Evolutionary conservation across 495 filamentous ascomycete species (phyloP).

Genomic region (Podospora tetraspora): DNA sequence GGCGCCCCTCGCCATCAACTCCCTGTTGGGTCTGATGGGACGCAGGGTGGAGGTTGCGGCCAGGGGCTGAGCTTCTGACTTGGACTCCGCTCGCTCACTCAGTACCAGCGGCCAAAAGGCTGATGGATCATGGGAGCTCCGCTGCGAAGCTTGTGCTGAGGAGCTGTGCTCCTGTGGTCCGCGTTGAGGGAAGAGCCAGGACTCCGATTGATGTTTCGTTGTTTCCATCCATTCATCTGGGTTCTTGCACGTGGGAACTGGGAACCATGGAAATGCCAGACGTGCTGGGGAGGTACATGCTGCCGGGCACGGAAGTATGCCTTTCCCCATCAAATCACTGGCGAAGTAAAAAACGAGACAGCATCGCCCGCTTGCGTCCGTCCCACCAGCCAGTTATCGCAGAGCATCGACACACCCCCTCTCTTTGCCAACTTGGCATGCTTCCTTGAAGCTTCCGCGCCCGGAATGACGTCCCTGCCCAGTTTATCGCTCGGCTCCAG

Average conservation of each 20-base stretch:
- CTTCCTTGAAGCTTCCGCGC: not conserved
- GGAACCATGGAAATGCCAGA: no score
- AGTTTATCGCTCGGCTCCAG: not conserved
- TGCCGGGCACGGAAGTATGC: not conserved
- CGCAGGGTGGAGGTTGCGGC: not conserved
- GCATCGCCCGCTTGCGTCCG: not conserved
- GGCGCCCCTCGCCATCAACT: not conserved
- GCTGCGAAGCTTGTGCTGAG: not conserved
- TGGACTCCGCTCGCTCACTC: not conserved
- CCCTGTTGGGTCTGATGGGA: not conserved
- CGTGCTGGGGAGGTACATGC: not conserved
- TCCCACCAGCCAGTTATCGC: not conserved
- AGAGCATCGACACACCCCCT: not conserved
- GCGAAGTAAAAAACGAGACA: not conserved
- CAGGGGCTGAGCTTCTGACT: not conserved
- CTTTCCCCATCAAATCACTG: no score
- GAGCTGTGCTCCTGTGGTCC: constrained; percentile 1
- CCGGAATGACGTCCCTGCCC: not conserved
- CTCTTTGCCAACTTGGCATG: not conserved
- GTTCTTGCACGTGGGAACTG: not conserved
- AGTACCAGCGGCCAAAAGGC: constrained; percentile 12
- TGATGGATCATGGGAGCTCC: not conserved
- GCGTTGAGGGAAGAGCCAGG: no score
- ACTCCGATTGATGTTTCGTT: not conserved
- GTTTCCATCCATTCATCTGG: not conserved